phyloP scores from a whole-genome alignment of 768 basidiomycete species.

The Cystoderma amianthinum region DNA sequence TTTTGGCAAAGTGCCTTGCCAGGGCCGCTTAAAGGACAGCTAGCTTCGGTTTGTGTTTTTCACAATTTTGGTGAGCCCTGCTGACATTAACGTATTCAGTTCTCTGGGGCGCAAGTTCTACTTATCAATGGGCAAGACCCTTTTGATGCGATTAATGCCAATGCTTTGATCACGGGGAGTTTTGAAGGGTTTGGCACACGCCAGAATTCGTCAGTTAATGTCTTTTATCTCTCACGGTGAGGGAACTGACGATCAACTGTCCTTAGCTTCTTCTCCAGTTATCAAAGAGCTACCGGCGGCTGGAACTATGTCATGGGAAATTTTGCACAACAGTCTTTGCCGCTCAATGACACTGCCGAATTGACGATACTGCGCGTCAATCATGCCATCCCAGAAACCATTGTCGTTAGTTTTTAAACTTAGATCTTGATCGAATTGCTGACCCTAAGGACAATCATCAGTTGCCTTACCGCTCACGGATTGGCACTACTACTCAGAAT shows the following conservation, averaged over 20 bases:
- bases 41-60: constrained; percentile 29
- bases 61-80: neutral
- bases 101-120: constrained; percentile 47
- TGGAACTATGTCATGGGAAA: constrained; percentile 39
- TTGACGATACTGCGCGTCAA: constrained; percentile 36
- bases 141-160: constrained; percentile 44
- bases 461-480: constrained; percentile 54
- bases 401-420: constrained; percentile 28
- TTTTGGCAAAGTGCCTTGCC: constrained; percentile 53
- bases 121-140: constrained; percentile 47
- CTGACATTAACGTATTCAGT: constrained; percentile 10
- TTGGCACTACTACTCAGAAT: constrained; percentile 29
- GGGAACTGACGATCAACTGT: neutral
- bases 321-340: constrained; percentile 45
- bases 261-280: constrained; percentile 35
- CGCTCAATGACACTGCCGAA: constrained; percentile 34
- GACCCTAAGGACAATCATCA: constrained; percentile 10
- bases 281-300: constrained; percentile 19
- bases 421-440: neutral
- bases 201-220: constrained; percentile 32
- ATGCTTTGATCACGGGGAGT: constrained; percentile 43
- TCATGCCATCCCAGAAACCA: constrained; percentile 28
- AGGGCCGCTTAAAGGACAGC: constrained; percentile 36
- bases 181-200: constrained; percentile 45
- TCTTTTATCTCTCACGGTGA: neutral